Percentiles rank a stretch among this genome's conserved stretches.
Evolutionary conservation across 768 basidiomycete genomes (phyloP).

Genomic region (Psilocybe sp.): DNA sequence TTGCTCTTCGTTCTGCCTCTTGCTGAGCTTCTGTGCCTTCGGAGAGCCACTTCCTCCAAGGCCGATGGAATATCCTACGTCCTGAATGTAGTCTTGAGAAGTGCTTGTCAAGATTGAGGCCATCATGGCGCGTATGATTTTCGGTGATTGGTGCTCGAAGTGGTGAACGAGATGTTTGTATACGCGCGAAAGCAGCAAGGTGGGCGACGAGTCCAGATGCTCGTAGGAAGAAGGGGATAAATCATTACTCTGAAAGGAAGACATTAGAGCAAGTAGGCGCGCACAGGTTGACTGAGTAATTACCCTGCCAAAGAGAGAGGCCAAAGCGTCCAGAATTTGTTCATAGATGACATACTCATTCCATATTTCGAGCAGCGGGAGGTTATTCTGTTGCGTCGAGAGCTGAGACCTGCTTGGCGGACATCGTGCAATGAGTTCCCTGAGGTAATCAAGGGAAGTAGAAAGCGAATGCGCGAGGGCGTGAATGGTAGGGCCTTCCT

Average conservation of each 20-base stretch:
- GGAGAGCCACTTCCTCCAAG: slow-evolving; percentile 33
- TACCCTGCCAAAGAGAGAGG: slow-evolving; percentile 60
- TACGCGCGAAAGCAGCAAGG: slow-evolving; percentile 55
- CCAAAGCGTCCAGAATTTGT: slow-evolving; percentile 48
- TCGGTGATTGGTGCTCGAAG: slow-evolving; percentile 50
- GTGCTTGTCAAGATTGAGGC: slow-evolving; percentile 67
- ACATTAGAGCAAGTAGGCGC: neutral
- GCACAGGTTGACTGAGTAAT: slow-evolving; percentile 14
- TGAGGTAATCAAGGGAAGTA: slow-evolving; percentile 48
- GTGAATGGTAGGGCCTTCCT: slow-evolving; percentile 54
- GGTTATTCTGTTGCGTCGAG: slow-evolving; percentile 5
- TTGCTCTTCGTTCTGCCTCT: slow-evolving; percentile 25
- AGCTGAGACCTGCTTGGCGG: slow-evolving; percentile 31
- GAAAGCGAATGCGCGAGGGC: slow-evolving; percentile 68
- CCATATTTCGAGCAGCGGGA: slow-evolving; percentile 43
- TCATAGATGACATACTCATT: slow-evolving; percentile 48
- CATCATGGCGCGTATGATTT: slow-evolving; percentile 47
- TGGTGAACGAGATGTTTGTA: slow-evolving; percentile 56
- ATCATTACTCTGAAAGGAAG: slow-evolving; percentile 27
- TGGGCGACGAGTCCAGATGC: slow-evolving; percentile 39
- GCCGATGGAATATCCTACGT: slow-evolving; percentile 60
- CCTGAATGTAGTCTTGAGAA: slow-evolving; percentile 61
- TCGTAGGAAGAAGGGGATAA: slow-evolving; percentile 37
- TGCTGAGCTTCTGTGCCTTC: slow-evolving; percentile 21
- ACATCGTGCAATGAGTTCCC: slow-evolving; percentile 39